Evolutionary conservation across 208 protist genomes (phyloP), one percentile per base, ranked within the genome.

Genomic region (Leishmania martiniquensis): DNA sequence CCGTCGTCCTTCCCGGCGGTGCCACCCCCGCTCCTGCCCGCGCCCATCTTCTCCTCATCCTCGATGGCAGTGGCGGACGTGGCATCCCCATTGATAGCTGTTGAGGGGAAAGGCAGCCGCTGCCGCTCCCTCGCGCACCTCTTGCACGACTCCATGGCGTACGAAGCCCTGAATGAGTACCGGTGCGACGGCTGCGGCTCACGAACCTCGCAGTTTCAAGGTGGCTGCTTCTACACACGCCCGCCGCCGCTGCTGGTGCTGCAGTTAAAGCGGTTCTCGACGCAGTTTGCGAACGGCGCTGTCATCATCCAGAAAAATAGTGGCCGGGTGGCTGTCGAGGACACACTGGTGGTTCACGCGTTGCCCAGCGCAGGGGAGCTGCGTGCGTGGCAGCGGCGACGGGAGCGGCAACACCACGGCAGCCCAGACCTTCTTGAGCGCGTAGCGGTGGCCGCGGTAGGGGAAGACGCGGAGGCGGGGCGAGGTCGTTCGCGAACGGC

Each of bases 221-320:
- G 87, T 47, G 89, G 85, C 52, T 93, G 89, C 80, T 89, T 96
- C 52, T 88, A 89, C 65, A 83, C 85, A 37, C 54, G 79, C 2
- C 83, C 81, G 0, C 91, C 93, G 22, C 83, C 84, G 0, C 17
- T 96, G 62, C 85, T 96, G 45, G 59, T 91, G 7, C 65, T 94
- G 37, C 93, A 96, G 72, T 77, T 96, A 49, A 96, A 96, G 80
- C 87, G 93, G 25, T 96, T 95, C 72, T 70, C 85, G 12, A 85
- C 83, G 42, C 86, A 89, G 42, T 81, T 90, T 47, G 72, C 70
- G n/a, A 81, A 80, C 15, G 76, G 75, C 29, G 74, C 87, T 39
- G 44, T 78, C 25, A 68, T 87, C 37, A 78, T 87, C 52, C 52
- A 29, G 12, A 87, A 84, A 65, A 81, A 87, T 47, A 22, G 67